Base-by-base conservation (phyloP, 2,329 filamentous ascomycete species). In the Alternaria metachromatica region DNA sequence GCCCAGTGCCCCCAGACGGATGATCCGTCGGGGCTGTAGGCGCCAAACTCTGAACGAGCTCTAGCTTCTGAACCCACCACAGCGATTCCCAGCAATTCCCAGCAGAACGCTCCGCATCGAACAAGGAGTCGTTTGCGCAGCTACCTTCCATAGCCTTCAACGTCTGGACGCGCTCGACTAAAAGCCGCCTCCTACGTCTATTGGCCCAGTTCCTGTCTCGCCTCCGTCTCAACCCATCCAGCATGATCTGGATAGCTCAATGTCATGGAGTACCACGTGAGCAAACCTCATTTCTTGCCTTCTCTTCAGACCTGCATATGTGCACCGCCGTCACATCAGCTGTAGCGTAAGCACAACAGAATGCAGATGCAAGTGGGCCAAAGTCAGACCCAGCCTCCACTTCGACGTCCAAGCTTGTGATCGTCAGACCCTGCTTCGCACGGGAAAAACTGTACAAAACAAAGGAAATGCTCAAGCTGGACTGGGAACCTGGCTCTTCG, bases 191-290 rank as follows among this genome's bases (percentile, higher is more conserved):
- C 41, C 48, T 18, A 21, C 60, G 18, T 62, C 64, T 25, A 76
- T 77, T 77, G 72, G 75, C 70, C 57, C 60, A 69, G 56, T 62
- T 60, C 53, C 53, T 66, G 76, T 78, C 74, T 78, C 73, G 74
- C 63, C 64, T 64, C 59, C 72, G 75, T 78, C 75, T 77, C 74
- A 76, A 25, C 56, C 33, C 60, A 63, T 64, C 69, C 71, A 66
- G 68, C 72, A 68, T 74, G 69, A 23, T 13, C n/a, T 28, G 43
- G 15, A 30, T 12, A 74, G 73, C 71, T 51, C 58, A 49, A 66
- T 70, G 68, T 71, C 68, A 70, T 72, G 67, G 68, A 64, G 61
- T 61, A 59, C 51, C 50, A 48, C 50, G 44, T 43, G 26, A 13
- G 44, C 41, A 55, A 21, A 21, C 45, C 25, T 51, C 15, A 25